Evolutionary conservation across 345 rosid genomes (phyloP).

Genomic region (Eucalyptus sp.): DNA sequence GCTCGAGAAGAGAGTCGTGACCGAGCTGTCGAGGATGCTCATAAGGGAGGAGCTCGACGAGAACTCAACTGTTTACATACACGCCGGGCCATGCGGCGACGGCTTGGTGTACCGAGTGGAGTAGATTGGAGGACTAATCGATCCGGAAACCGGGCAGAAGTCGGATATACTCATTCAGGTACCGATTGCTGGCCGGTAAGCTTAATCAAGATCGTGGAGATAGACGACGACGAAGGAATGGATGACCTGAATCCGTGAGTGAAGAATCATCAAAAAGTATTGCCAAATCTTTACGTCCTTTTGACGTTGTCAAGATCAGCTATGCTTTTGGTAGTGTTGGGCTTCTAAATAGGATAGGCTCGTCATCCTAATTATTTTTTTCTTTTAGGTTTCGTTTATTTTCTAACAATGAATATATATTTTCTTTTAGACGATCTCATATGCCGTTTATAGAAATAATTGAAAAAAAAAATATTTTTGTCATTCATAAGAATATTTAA

Average conservation of each 20-base stretch:
- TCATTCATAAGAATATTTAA: neutral
- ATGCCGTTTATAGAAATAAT: no score
- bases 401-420: no score
- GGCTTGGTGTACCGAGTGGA: constrained; percentile 46
- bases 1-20: constrained; percentile 87
- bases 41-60: constrained; percentile 73
- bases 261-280: neutral
- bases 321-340: neutral
- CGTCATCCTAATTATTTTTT: neutral
- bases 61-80: constrained; percentile 68
- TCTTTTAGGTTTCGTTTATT: neutral
- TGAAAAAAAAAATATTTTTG: no score
- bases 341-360: no score
- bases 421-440: neutral
- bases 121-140: constrained; percentile 65
- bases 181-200: constrained; percentile 42
- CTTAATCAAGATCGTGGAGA: constrained; percentile 70
- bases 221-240: constrained; percentile 48
- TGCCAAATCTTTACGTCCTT: neutral
- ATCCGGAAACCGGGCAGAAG: constrained; percentile 65
- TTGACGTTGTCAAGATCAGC: neutral
- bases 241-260: neutral
- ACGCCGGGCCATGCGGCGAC: constrained; percentile 21
- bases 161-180: constrained; percentile 54
- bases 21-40: constrained; percentile 77